Base-by-base conservation (phyloP, 306 rosid species). In the Astragalus glycyphyllos region DNA sequence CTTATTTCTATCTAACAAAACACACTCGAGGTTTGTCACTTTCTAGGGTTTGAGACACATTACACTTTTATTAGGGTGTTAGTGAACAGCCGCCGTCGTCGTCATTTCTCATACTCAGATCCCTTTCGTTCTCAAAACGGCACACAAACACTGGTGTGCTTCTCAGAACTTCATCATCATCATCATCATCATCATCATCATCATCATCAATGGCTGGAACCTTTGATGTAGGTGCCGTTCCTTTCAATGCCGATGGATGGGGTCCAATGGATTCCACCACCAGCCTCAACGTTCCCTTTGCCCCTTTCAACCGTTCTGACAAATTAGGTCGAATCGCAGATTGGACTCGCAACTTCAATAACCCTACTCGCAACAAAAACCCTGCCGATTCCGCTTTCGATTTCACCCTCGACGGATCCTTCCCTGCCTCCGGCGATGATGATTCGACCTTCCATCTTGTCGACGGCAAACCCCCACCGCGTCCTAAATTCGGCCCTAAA, bases 231-330 rank as follows among this genome's bases (percentile, higher is more conserved):
- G 91, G 87, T 29, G 87, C 88, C 10, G 97, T 90, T 1, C 93
- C 96, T 0, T 90, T 85, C 87, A 90, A 87, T 60, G 80, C 96
- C 0, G 93, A 93, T 12, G 98, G 98, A 0, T 93, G 98, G 98
- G 98, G 98, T 20, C 97, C 98, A 0, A 89, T 88, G 8, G 98
- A 90, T 4, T 4, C 76, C 1, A 29, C 73, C 13, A 1, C 66
- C 50, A 13, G 11, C 60, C 84, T 84, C 66, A 92, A 90, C 37
- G 90, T 88, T 0, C 98, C 97, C 26, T 93, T 88, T 32, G 97
- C 98, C 4, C 90, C 97, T 2, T 93, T 93, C 83, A 87, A 96
- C 46, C 97, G 97, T 57, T 83, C 98, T 49, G 97, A 93, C 44
- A 93, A 86, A 79, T 75, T 93, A 0, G 98, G 98, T 26, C 90